These are phyloP conservation scores for Penicillium oxalicum DNA, from an alignment of 2,329 filamentous ascomycete genomes.

Conservation along the genomic window DNA sequence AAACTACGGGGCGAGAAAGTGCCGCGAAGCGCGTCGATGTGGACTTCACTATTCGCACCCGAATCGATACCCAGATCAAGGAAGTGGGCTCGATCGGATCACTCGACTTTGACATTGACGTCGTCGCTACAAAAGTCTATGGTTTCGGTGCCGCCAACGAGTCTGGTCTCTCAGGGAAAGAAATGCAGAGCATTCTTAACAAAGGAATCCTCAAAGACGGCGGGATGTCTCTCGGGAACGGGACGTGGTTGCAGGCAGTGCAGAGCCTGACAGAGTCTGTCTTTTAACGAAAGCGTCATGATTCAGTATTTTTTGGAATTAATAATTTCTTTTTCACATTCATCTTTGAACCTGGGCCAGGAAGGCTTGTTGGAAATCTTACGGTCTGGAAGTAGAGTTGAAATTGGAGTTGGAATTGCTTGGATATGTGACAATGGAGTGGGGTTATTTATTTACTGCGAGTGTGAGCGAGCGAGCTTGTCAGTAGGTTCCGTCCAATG, in stretches of 20 bases:
- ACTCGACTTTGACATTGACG: conserved; percentile 35
- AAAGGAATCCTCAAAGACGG: conserved; percentile 20
- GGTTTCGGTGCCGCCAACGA: conserved; percentile 30
- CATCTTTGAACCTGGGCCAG: conserved; percentile 1
- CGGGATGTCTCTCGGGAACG: conserved; percentile 28
- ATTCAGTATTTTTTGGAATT: not conserved
- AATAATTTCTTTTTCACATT: not conserved
- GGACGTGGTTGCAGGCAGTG: conserved; percentile 38
- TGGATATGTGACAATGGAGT: too few relatives aligned
- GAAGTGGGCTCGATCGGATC: conserved; percentile 19
- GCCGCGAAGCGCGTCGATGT: conserved; percentile 32
- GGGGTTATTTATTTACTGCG: too few relatives aligned
- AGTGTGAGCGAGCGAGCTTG: too few relatives aligned
- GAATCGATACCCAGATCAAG: conserved; percentile 12
- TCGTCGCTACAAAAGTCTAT: conserved; percentile 37
- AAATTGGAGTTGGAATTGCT: too few relatives aligned
- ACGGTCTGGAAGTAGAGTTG: too few relatives aligned
- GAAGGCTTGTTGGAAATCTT: conserved; percentile 1
- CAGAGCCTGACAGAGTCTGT: conserved; percentile 30
- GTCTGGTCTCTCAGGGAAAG: conserved; percentile 27
- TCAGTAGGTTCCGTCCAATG: too few relatives aligned
- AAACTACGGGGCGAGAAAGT: conserved; percentile 8
- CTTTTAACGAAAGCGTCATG: conserved; percentile 21
- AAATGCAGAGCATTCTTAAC: conserved; percentile 33
- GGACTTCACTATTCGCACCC: conserved; percentile 35